These are phyloP conservation scores for Suhomyces kunorum DNA, from an alignment of 1,139 yeast species.

Conservation along the genomic window DNA sequence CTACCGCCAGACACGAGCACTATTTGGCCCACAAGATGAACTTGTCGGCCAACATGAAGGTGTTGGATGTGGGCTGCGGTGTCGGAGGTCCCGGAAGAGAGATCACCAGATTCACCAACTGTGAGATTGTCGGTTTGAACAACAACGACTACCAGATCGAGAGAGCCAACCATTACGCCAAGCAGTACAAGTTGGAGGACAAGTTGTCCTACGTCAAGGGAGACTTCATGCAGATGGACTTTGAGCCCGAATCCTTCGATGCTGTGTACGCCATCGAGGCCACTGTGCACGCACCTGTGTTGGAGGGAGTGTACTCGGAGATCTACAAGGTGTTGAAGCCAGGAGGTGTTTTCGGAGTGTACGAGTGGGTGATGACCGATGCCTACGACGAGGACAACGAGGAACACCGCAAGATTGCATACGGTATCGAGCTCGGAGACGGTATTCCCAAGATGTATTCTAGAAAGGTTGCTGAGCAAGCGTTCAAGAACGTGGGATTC, in stretches of 20 bases:
- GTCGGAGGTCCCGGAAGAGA: constrained; percentile 99
- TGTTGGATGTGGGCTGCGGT: constrained; percentile 98
- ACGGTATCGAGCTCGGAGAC: constrained; percentile 97
- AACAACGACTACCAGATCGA: constrained; percentile 97
- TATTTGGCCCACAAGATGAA: constrained; percentile 87
- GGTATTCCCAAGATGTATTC: constrained; percentile 98
- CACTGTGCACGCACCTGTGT: constrained; percentile 95
- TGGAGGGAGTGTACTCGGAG: constrained; percentile 95
- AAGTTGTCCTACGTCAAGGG: constrained; percentile 90
- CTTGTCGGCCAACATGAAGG: constrained; percentile 75
- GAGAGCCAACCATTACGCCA: constrained; percentile 84
- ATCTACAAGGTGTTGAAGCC: constrained; percentile 95
- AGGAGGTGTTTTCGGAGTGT: constrained; percentile 96
- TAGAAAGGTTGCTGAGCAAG: constrained; percentile 82
- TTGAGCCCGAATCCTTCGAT: constrained; percentile 84
- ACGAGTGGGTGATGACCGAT: constrained; percentile 99
- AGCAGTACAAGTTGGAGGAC: constrained; percentile 62
- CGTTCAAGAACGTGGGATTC: constrained; percentile 86
- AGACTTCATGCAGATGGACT: constrained; percentile 99
- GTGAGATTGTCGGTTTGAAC: constrained; percentile 85
- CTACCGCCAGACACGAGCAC: constrained; percentile 97
- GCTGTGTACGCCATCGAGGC: constrained; percentile 99
- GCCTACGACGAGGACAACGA: constrained; percentile 82
- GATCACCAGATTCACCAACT: constrained; percentile 87
- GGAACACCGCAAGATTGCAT: constrained; percentile 92